Conservation (phyloP, 768 basidiomycete species). For the Cyclocybe cylindracea region DNA sequence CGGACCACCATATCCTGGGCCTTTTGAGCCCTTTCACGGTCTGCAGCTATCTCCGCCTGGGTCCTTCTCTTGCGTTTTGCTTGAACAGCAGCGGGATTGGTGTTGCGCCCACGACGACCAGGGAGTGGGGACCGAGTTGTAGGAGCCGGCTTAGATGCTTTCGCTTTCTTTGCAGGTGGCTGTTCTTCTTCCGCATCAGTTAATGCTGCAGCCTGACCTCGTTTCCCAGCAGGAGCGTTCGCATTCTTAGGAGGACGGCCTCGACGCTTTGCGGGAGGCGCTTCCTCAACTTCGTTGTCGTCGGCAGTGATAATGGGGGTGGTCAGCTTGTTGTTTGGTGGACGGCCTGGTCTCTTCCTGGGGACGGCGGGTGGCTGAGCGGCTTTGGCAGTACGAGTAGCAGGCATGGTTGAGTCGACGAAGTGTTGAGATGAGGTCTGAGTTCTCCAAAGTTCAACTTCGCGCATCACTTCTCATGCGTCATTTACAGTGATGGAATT, state of each 20-base stretch:
- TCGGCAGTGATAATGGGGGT: no score
- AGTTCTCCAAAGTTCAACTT: no score
- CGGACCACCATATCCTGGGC: background rate
- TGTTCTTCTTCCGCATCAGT: background rate
- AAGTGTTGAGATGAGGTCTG: no score
- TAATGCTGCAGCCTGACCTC: background rate
- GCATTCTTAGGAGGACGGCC: constrained; percentile 1
- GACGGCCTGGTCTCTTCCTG: no score
- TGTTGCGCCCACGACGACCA: constrained; percentile 10
- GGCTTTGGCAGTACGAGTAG: no score
- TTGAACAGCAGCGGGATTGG: constrained; percentile 8
- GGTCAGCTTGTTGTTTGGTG: no score
- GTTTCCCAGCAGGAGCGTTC: background rate
- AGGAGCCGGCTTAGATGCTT: background rate
- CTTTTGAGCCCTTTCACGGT: background rate
- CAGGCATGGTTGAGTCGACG: no score
- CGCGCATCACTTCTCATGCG: no score
- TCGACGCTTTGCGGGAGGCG: background rate
- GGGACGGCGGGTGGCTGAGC: no score
- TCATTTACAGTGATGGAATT: no score
- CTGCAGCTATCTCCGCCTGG: constrained; percentile 11
- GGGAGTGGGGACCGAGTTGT: constrained; percentile 12
- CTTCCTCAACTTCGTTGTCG: no score
- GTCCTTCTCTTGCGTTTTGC: background rate
- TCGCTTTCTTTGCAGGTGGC: constrained; percentile 1